Evolutionary conservation across 1,284 basidiomycete species (phyloP).

Genomic region (Thecaphora frezii): DNA sequence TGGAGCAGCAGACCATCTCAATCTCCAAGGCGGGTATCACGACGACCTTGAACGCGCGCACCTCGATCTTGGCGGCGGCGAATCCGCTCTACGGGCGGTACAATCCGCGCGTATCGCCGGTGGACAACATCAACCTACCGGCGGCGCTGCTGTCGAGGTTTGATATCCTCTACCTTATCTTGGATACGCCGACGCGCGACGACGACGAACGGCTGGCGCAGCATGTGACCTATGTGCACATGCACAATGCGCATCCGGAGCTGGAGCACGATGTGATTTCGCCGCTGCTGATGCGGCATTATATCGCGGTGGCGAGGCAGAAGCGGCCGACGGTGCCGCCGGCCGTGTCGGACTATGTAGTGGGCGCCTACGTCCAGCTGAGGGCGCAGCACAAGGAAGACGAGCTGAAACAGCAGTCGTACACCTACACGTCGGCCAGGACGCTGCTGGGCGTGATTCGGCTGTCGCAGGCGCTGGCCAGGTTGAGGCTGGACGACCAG

Average conservation of each 20-base stretch:
- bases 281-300: conserved; percentile 88
- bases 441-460: conserved; percentile 93
- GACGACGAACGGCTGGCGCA: conserved; percentile 94
- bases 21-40: conserved; percentile 99
- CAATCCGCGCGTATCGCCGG: conserved; percentile 93
- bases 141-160: conserved; percentile 94
- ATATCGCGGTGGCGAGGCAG: conserved; percentile 89
- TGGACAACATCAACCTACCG: conserved; percentile 98
- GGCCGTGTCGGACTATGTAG: conserved; percentile 86
- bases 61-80: conserved; percentile 94
- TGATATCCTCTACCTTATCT: conserved; percentile 92
- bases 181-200: conserved; percentile 90
- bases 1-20: conserved; percentile 99
- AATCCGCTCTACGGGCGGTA: conserved; percentile 98
- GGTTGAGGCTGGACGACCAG: conserved; percentile 77
- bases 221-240: conserved; percentile 97
- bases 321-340: conserved; percentile 83
- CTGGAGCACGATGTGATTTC: conserved; percentile 72
- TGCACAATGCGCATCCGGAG: conserved; percentile 86
- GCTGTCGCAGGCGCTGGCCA: conserved; percentile 88
- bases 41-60: conserved; percentile 96
- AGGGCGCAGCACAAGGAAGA: conserved; percentile 90
- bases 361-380: conserved; percentile 91
- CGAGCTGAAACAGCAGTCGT: conserved; percentile 81
- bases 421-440: conserved; percentile 93